Evolutionary conservation across 345 rosid species (phyloP), one percentile per base, ranked within the genome.

Genomic region (Linum trigynum): DNA sequence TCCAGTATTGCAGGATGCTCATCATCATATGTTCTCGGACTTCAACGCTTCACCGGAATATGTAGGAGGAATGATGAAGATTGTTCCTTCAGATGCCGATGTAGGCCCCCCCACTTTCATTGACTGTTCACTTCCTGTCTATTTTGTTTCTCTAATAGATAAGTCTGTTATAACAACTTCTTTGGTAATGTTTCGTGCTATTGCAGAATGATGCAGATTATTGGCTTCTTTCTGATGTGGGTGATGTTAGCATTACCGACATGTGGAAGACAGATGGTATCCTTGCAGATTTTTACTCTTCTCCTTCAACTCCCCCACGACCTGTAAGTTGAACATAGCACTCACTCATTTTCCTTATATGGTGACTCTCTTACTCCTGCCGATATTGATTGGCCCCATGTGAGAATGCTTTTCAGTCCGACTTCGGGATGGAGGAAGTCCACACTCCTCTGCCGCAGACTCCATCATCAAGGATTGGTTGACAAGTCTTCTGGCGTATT

Each of bases 181-280:
- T 48, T 1, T 56, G 32, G 7, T 39, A 12, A 14, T 45, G 55
- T 57, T 16, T 45, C 32, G 40, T 38, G 53, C 41, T 71, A 55
- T 70, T 78, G 81, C 89, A 94, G 99, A 85, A 84, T 66, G 87
- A 84, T 71, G 74, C 84, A 5, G 97, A 86, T 79, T 94, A 94
- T 77, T 94, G 96, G 97, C 86, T 94, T 69, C 83, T 83, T 67
- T 87, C 99, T 12, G 91, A 83, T 61, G 84, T 80, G 16, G 61
- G 6, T 36, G 96, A 80, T 57, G 79, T 88, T 64, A 90, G 97
- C 84, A 86, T 94, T 76, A 86, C 99, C 2, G 96, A 94, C 77
- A 80, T 85, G 70, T 94, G 99, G 99, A 90, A 83, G 79, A 75
- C 88, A 17, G 96, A 86, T 69, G 59, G 99, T 94, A 90, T 94